Evolutionary conservation across 2,329 filamentous ascomycete genomes (phyloP), one percentile per base, ranked within the genome.

Genomic region (Aspergillus ochraceoroseus): DNA sequence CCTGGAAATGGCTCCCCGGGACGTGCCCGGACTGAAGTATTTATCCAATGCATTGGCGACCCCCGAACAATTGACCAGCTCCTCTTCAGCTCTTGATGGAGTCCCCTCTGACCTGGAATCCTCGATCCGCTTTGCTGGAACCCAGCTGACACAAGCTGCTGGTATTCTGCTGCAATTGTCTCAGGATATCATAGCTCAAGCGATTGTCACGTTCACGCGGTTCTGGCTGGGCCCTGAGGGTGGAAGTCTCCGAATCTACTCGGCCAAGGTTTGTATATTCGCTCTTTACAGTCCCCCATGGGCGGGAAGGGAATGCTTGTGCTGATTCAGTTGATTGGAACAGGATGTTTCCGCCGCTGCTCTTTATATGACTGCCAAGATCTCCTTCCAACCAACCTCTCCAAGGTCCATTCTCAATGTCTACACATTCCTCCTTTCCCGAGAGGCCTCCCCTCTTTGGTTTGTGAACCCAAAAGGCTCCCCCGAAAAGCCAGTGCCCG

Each of bases 101-200:
- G 55, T 71, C 9, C 55, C 65, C 4, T 41, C 61, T 7, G 66
- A 67, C 13, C 54, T 72, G 17, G 66, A 69, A 46, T 54, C 57
- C 5, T 70, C 70, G 1, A 58, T 70, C 43, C 65, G 68, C 27
- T 72, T 66, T 48, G 66, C 68, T 2, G 66, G 66, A 9, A 61
- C 60, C 4, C 61, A 65, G 41, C 61, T 73, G 17, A 73, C 69
- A 1, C 70, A 72, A 46, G 60, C 68, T 2, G 70, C 70, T 7
- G 70, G 70, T 1, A 75, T 94, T 35, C 76, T 96, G 12, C 75
- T 98, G 2, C 79, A 86, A 32, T 73, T 96, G 26, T 85, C 87
- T 5, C 88, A 95, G 61, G 86, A 88, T 52, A 79, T 87, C 26
- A 86, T 92, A 26, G 85, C 88, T 3, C 85, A 88, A 57, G 87